Evolutionary conservation across 2,329 filamentous ascomycete species (phyloP).

Genomic region (Acephala macrosclerotiorum): DNA sequence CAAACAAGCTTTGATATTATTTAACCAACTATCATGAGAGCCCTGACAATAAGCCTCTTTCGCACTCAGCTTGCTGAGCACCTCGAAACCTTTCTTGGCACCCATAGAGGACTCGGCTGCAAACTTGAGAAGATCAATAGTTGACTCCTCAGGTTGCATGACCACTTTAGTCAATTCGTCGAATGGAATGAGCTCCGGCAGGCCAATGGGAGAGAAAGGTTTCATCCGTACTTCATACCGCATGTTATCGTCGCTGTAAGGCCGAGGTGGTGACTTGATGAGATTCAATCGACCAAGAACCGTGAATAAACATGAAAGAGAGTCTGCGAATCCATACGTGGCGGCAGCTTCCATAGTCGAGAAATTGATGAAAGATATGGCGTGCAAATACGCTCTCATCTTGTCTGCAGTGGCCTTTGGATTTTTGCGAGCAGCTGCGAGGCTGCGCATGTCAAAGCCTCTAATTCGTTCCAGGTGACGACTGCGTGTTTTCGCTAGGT

Average conservation of each 20-base stretch:
- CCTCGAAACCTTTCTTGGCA: constrained; percentile 62
- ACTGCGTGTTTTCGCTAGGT: constrained; percentile 70
- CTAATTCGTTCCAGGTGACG: constrained; percentile 76
- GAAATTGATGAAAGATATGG: constrained; percentile 63
- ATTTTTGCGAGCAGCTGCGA: constrained; percentile 26
- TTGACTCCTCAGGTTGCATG: constrained; percentile 49
- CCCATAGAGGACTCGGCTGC: constrained; percentile 44
- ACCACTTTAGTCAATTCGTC: constrained; percentile 57
- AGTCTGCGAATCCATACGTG: constrained; percentile 60
- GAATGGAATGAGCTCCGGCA: constrained; percentile 63
- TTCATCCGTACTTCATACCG: constrained; percentile 77
- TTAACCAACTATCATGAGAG: constrained; percentile 68
- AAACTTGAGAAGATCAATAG: constrained; percentile 43
- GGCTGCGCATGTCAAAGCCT: constrained; percentile 59
- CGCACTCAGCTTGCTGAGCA: constrained; percentile 58
- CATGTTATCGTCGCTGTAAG: constrained; percentile 63
- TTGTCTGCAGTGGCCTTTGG: constrained; percentile 31
- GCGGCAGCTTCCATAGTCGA: constrained; percentile 71
- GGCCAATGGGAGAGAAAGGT: constrained; percentile 66
- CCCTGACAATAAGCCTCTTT: constrained; percentile 62
- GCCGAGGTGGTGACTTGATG: constrained; percentile 50
- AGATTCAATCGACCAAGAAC: constrained; percentile 50
- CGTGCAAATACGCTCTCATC: constrained; percentile 55
- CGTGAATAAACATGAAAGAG: constrained; percentile 60
- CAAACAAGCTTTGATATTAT: constrained; percentile 64